Conservation (phyloP, 202 grass and related monocot genomes). For the Carex arenaria region DNA sequence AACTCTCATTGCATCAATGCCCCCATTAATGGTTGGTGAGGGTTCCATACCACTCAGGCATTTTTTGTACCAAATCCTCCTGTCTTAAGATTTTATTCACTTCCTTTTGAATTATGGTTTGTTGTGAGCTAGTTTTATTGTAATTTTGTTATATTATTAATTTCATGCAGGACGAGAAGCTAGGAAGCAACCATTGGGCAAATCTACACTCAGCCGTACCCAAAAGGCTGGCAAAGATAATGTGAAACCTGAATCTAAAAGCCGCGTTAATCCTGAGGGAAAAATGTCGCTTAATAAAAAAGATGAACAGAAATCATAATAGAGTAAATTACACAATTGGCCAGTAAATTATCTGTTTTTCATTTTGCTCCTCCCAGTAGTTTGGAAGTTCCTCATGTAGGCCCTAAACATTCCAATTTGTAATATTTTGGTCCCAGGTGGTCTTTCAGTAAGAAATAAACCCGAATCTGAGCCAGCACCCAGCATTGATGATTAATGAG, state of each 20-base stretch:
- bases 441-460: background rate
- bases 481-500: background rate
- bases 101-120: background rate
- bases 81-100: background rate
- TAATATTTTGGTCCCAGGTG: background rate
- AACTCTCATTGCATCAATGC: background rate
- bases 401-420: background rate
- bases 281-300: constrained; percentile 3
- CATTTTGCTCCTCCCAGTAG: background rate
- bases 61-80: background rate
- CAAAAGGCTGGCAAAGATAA: constrained; percentile 15
- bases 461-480: background rate
- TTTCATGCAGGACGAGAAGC: constrained; percentile 17
- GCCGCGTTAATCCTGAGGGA: background rate
- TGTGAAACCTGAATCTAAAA: constrained; percentile 17
- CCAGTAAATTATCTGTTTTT: background rate
- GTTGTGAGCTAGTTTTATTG: background rate
- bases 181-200: constrained; percentile 24
- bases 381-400: background rate
- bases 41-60: background rate
- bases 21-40: background rate
- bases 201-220: constrained; percentile 14
- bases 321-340: background rate
- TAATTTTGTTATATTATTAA: background rate
- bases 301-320: background rate